Base-by-base conservation (phyloP, 345 rosid species). In the Raphanus raphanistrum region DNA sequence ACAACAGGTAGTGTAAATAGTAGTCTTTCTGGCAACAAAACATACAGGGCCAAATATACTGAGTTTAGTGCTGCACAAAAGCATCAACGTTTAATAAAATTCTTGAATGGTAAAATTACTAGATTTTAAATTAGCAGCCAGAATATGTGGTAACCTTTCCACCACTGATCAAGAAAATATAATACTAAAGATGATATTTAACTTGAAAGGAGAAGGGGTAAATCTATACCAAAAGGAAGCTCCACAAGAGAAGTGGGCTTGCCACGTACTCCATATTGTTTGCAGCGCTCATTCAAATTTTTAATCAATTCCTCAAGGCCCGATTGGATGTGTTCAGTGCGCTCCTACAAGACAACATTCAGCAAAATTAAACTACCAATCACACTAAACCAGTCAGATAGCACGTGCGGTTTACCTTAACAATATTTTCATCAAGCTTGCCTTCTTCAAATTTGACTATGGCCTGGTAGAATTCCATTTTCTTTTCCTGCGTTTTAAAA, bases 381-480 rank as follows among this genome's bases (percentile, higher is more conserved):
- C 71, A 62, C 45, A 36, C 67, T 67, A 29, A 74, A 74, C 35
- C 76, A 70, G 80, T 65, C 28, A 54, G 68, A 57, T 45, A 58
- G 52, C 38, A 48, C 33, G 16, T 8, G 50, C 61, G 75, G 36
- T 52, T 63, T 84, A 92, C 98, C 95, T 90, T 83, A 33, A 90
- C 82, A 74, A 82, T 80, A 66, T 78, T 82, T 66, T 84, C 89
- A 65, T 82, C 89, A 75, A 81, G 73, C 50, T 85, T 86, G 65
- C 89, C 98, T 82, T 84, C 86, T 78, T 88, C 97, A 82, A 92
- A 79, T 84, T 84, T 91, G 80, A 91, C 90, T 74, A 95, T 91
- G 66, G 92, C 88, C 84, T 90, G 89, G 83, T 95, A 95, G 31
- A 91, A 52, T 67, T 88, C 99, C 97, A 95, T 92, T 77, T 92